Conservation (phyloP, 2,329 filamentous ascomycete species). For the Helicocarpus griseus region DNA sequence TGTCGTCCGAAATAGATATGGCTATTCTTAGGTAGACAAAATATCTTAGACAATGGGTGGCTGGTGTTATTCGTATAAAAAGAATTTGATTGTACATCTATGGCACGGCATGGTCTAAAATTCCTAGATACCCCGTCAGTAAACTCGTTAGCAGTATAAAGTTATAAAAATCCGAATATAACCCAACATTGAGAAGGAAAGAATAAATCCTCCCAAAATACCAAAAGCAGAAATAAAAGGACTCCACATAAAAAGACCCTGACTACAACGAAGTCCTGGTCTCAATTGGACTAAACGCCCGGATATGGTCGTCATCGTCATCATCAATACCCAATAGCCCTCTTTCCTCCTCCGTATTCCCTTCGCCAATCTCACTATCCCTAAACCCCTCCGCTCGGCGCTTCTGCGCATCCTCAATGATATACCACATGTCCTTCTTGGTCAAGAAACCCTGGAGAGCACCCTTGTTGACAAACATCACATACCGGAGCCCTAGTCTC, state of each 20-base stretch:
- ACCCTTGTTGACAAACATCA: slow-evolving; percentile 77
- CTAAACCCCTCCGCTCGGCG: slow-evolving; percentile 21
- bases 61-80: neutral
- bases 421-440: slow-evolving; percentile 95
- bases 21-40: too few species aligned
- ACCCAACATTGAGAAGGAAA: neutral
- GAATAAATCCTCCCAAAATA: neutral
- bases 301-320: slow-evolving; percentile 8
- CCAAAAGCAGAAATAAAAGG: too few species aligned
- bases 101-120: neutral
- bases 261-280: slow-evolving; percentile 8
- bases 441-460: slow-evolving; percentile 76
- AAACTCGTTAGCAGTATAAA: neutral
- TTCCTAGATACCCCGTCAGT: neutral
- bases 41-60: neutral
- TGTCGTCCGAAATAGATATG: neutral
- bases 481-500: slow-evolving; percentile 81
- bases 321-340: slow-evolving; percentile 27
- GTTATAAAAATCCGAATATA: neutral
- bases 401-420: slow-evolving; percentile 66
- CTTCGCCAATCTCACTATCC: slow-evolving; percentile 18
- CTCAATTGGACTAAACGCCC: slow-evolving; percentile 7
- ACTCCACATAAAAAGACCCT: neutral
- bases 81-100: neutral
- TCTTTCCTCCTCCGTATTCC: slow-evolving; percentile 23